Conservation (phyloP, 495 filamentous ascomycete genomes). For the Aspergillus bertholletiae region DNA sequence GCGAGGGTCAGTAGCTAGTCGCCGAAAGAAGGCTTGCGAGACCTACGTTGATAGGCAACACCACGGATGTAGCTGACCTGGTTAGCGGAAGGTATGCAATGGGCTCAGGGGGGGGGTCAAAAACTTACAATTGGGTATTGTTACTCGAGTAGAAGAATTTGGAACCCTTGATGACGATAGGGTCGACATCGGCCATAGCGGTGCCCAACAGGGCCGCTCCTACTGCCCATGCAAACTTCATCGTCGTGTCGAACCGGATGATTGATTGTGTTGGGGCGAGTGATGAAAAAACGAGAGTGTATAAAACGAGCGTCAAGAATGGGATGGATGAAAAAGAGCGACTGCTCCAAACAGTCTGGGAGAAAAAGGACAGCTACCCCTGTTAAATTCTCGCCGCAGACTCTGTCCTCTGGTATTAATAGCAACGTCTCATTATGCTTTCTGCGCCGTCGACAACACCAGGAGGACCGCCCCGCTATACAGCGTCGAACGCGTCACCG, state of each 20-base stretch:
- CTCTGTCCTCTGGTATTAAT: background rate
- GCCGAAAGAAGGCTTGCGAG: slow-evolving; percentile 5
- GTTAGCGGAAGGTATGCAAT: slow-evolving; percentile 10
- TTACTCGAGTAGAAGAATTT: slow-evolving; percentile 79
- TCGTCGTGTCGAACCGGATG: slow-evolving; percentile 13
- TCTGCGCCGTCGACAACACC: background rate
- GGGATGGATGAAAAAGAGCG: background rate
- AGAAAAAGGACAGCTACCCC: background rate
- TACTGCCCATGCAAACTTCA: slow-evolving; percentile 41
- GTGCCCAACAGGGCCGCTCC: slow-evolving; percentile 50
- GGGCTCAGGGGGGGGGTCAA: no score
- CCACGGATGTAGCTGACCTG: slow-evolving; percentile 67
- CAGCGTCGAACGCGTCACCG: slow-evolving; percentile 5
- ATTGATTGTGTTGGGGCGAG: background rate
- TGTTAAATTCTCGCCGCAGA: background rate
- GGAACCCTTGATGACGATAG: slow-evolving; percentile 70
- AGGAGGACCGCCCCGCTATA: background rate
- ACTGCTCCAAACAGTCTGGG: background rate
- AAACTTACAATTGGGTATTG: slow-evolving; percentile 72
- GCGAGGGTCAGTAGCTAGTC: slow-evolving; percentile 12
- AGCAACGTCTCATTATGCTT: slow-evolving; percentile 2
- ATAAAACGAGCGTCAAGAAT: slow-evolving; percentile 23
- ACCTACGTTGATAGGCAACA: slow-evolving; percentile 77
- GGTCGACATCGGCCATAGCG: slow-evolving; percentile 56
- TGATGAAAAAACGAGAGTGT: slow-evolving; percentile 2